Evolutionary conservation across 2,329 filamentous ascomycete genomes (phyloP).

Genomic region (Calonectria pteridis): DNA sequence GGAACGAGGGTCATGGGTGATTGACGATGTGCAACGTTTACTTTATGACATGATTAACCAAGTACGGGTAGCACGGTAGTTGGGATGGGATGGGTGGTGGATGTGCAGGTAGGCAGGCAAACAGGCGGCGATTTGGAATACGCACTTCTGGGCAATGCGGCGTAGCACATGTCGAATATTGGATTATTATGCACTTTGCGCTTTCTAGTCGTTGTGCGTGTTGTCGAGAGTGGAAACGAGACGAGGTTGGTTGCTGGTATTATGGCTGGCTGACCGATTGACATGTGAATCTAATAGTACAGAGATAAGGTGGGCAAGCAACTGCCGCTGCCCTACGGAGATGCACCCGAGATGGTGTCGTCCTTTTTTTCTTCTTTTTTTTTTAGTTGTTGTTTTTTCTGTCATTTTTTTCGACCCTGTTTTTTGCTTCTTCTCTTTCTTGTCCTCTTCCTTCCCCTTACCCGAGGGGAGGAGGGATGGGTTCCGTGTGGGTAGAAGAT

Average conservation of each 20-base stretch:
- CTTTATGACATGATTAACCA: slow-evolving; percentile 1
- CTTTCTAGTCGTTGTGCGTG: neutral
- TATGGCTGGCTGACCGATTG: neutral
- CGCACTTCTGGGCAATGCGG: neutral
- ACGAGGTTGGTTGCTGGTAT: neutral
- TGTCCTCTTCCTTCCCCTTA: neutral
- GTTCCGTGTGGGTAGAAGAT: slow-evolving; percentile 16
- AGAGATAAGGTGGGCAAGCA: neutral
- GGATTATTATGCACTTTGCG: neutral
- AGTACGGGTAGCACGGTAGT: neutral
- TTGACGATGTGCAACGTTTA: slow-evolving; percentile 3
- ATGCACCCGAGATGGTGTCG: neutral
- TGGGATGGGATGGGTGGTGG: neutral
- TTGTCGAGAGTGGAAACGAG: neutral
- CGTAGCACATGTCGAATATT: neutral
- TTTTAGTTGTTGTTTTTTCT: no score
- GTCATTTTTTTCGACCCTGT: neutral
- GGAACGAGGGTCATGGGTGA: neutral
- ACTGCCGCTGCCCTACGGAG: neutral
- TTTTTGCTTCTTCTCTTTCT: neutral
- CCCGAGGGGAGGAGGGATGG: neutral
- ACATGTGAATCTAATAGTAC: neutral
- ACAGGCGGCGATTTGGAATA: neutral
- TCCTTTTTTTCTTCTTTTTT: neutral
- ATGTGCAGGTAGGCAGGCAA: neutral